Base-by-base conservation (phyloP, 108 stramenopile species). In the Pseudonitzschia pungens region DNA sequence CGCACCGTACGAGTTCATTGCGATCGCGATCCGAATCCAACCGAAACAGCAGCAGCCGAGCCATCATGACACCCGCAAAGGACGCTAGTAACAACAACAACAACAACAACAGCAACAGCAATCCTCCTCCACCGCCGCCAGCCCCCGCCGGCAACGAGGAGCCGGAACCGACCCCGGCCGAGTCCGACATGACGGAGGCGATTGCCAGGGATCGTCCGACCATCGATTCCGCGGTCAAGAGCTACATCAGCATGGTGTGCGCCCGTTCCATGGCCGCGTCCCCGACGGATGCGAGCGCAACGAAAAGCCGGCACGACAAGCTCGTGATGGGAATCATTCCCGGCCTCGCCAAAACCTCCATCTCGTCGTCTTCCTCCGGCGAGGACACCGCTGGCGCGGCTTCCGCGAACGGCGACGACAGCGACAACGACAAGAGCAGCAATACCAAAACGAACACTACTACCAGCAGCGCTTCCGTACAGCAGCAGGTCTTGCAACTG, bases 151-250 rank as follows among this genome's bases (percentile, higher is more conserved):
- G 22, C 54, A 55, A 55, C 16, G 26, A 55, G 29, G 40, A 54
- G n/a, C 69, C 51, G 32, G 40, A 74, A 31, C 66, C 74, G 22
- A 58, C 74, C 8, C 26, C 21, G 16, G 71, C 72, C 24, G 71
- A 78, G 55, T 65, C 66, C 33, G n/a, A 72, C 9, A 66, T 74
- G 36, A 64, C 73, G 8, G 24, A 69, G 21, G 44, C 24, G n/a
- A 58, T 80, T 15, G 79, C 79, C 5, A 65, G 73, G 65, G 79
- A 80, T 67, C 79, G 79, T 56, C 79, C 79, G 10, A 80, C 79
- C 54, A 80, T 80, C 60, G 73, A 80, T 48, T 62, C 79, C 21
- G 79, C 79, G 14, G 68, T 70, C 26, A 80, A 74, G 60, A 73
- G 72, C 64, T 80, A 65, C 45, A 44, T 80, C 48, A 70, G 69